Evolutionary conservation across 164 flowering plant genomes (phyloP).

Genomic region (Macadamia integrifolia): DNA sequence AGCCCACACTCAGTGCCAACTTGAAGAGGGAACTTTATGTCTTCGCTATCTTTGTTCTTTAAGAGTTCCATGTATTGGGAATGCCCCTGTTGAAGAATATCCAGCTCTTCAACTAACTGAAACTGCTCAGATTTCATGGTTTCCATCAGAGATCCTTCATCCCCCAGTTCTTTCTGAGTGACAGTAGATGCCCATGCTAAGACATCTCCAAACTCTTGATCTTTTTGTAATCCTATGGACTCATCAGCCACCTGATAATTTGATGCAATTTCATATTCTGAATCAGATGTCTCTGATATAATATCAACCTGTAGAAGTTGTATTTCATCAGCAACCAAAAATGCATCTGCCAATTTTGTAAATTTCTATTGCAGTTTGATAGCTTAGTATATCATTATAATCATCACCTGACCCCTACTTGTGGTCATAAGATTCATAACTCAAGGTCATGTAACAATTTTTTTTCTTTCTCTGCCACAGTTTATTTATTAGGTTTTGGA

Average conservation of each 20-base stretch:
- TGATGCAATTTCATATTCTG: conserved; percentile 32
- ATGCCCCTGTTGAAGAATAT: conserved; percentile 34
- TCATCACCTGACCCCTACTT: not conserved
- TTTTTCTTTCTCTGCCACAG: no score
- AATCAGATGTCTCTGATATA: conserved; percentile 24
- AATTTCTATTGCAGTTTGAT: not conserved
- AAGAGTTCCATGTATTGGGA: conserved; percentile 22
- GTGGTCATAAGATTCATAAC: no score
- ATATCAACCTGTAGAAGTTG: conserved; percentile 35
- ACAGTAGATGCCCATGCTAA: conserved; percentile 16
- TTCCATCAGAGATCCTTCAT: conserved; percentile 40
- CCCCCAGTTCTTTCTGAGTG: conserved; percentile 36
- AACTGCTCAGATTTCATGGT: conserved; percentile 42
- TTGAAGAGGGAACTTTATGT: conserved; percentile 11
- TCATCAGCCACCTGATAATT: conserved; percentile 21
- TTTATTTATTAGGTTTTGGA: no score
- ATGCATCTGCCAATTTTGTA: not conserved
- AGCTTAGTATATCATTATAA: not conserved
- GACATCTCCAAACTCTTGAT: conserved; percentile 13
- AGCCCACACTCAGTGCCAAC: conserved; percentile 9
- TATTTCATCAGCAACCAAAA: conserved; percentile 1
- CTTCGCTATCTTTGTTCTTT: conserved; percentile 13
- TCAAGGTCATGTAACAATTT: no score
- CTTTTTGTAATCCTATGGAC: conserved; percentile 11
- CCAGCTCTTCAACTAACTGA: conserved; percentile 33